These are phyloP conservation scores for Lactuca sativa DNA, from an alignment of 129 eudicot species.

Conservation along the genomic window DNA sequence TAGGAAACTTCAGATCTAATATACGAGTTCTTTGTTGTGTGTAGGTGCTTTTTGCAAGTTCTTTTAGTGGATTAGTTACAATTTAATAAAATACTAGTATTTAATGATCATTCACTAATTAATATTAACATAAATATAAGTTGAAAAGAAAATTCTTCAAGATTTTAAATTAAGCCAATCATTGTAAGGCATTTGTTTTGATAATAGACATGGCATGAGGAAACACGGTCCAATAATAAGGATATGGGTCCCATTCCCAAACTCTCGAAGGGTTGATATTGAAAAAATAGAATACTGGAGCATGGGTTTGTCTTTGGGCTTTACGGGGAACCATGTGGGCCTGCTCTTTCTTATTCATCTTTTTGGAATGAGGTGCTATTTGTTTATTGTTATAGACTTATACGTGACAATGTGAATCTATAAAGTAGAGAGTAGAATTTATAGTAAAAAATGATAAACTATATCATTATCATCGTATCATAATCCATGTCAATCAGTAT, in stretches of 20 bases:
- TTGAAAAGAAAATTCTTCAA: background rate
- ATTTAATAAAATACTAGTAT: too few relatives aligned
- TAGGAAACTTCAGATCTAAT: too few relatives aligned
- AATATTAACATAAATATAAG: too few relatives aligned
- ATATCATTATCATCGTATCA: too few relatives aligned
- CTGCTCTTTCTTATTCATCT: conserved; percentile 18
- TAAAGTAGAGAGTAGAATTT: too few relatives aligned
- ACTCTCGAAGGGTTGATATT: background rate
- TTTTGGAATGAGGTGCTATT: conserved; percentile 14
- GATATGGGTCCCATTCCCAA: conserved; percentile 32
- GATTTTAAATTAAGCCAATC: background rate
- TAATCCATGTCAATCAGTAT: too few relatives aligned
- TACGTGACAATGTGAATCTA: too few relatives aligned
- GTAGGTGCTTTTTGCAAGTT: too few relatives aligned
- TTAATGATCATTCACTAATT: background rate
- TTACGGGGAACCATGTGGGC: conserved; percentile 32
- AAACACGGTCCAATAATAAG: conserved; percentile 29
- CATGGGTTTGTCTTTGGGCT: conserved; percentile 42
- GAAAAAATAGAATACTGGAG: conserved; percentile 8
- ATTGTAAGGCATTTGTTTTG: background rate
- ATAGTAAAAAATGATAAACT: too few relatives aligned
- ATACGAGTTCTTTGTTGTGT: too few relatives aligned
- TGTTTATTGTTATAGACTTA: too few relatives aligned
- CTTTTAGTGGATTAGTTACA: too few relatives aligned
- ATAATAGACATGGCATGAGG: conserved; percentile 40